Base-by-base conservation (phyloP, 2,329 filamentous ascomycete genomes). In the Diplocarpon mali region DNA sequence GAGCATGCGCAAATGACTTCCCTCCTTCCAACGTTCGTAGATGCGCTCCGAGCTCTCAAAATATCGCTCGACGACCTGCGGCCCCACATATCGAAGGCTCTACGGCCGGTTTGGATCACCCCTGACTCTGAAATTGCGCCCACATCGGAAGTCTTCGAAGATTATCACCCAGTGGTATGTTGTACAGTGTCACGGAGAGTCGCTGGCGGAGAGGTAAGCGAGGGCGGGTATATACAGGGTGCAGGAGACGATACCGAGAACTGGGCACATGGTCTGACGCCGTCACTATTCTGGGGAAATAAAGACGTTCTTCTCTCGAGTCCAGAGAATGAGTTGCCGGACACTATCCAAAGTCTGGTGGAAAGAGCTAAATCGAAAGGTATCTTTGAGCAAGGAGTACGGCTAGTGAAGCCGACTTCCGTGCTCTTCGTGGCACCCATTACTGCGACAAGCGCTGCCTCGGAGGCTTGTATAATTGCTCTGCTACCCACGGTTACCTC, bases 241-340 rank as follows among this genome's bases (percentile, higher is more conserved):
- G 90, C 90, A 0, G 92, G 84, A 2, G 92, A 98, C 63, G 92
- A 98, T 62, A 86, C 84, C 11, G 92, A 98, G 68, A 86, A 85
- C 54, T 98, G 92, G 92, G 83, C 88, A 1, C 68, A 75, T 42
- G 87, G 86, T 0, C 72, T 96, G 13, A 92, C 85, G 0, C 78
- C 90, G 0, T 62, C 68, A 0, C 51, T 90, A 0, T 98, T 95
- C 65, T 98, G 92, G 92, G 64, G 64, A 2, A 70, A 95, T 54
- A 68, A 67, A 35, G 67, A 75, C 0, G 32, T 59, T 5, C 67
- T 96, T 10, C 67, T 93, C 15, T 62, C 62, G 0, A 73, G 80
- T 0, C 58, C 73, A 0, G 89, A 95, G 57, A 72, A 76, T 9
- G 77, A 87, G 2, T 63, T 83, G 5, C 70, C 72, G 0, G 67